phyloP scores from a whole-genome alignment of 768 basidiomycete genomes.

The Auricularia auricula-judae region DNA sequence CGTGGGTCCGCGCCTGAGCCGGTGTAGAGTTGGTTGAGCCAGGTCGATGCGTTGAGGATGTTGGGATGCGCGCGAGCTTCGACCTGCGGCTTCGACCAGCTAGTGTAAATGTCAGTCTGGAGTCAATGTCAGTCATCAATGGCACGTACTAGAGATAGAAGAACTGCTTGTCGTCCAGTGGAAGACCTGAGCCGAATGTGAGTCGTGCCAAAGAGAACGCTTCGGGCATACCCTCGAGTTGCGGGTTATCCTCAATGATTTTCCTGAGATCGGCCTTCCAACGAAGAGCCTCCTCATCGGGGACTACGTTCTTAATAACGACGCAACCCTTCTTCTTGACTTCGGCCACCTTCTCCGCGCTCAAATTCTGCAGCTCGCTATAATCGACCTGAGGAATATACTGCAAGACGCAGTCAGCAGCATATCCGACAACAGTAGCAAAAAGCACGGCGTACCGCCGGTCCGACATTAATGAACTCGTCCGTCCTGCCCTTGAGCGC shows the following conservation, averaged over 20 bases:
- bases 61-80: conserved; percentile 60
- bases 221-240: conserved; percentile 33
- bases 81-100: conserved; percentile 48
- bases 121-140: conserved; percentile 4
- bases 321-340: conserved; percentile 49
- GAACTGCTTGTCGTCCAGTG: conserved; percentile 55
- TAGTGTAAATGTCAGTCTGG: conserved; percentile 12
- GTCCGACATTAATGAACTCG: conserved; percentile 34
- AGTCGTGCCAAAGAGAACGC: background rate
- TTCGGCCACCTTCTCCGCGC: conserved; percentile 31
- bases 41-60: conserved; percentile 41
- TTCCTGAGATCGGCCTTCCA: conserved; percentile 50
- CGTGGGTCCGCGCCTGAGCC: conserved; percentile 8
- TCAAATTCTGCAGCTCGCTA: conserved; percentile 36
- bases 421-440: background rate
- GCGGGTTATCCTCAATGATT: conserved; percentile 47
- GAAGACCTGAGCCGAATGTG: conserved; percentile 29
- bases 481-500: conserved; percentile 37
- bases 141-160: conserved; percentile 55
- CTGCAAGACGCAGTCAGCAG: background rate
- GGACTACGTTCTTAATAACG: conserved; percentile 51
- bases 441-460: conserved; percentile 31
- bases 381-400: conserved; percentile 57
- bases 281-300: conserved; percentile 37
- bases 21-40: conserved; percentile 58